Evolutionary conservation across 2,329 filamentous ascomycete species (phyloP).

Genomic region (Fusarium floridanum): DNA sequence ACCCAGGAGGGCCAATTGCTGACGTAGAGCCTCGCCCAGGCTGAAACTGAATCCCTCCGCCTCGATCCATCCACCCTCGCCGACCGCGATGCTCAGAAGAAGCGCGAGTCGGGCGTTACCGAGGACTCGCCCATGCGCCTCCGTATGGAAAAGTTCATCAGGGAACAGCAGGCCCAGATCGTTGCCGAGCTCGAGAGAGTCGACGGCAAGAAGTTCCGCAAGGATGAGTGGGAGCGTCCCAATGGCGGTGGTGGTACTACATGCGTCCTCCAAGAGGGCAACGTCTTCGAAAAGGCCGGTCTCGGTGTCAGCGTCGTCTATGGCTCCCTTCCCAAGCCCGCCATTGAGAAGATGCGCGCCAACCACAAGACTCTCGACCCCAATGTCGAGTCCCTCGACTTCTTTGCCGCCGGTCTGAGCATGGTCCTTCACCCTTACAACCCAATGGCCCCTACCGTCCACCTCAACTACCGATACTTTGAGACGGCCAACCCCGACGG

Average conservation of each 20-base stretch:
- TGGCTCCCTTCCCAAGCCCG: constrained; percentile 86
- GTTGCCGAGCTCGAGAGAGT: constrained; percentile 85
- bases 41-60: constrained; percentile 56
- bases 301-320: constrained; percentile 97
- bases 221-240: constrained; percentile 88
- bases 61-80: constrained; percentile 80
- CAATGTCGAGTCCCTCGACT: constrained; percentile 85
- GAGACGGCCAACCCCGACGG: constrained; percentile 91
- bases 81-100: constrained; percentile 84
- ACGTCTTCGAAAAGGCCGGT: constrained; percentile 97
- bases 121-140: constrained; percentile 93
- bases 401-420: constrained; percentile 94
- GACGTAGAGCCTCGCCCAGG: constrained; percentile 49
- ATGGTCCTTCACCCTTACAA: constrained; percentile 94
- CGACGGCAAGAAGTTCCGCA: constrained; percentile 84
- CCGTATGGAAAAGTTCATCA: constrained; percentile 97
- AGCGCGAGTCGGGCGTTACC: constrained; percentile 76
- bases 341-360: constrained; percentile 91
- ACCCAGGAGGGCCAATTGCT: constrained; percentile 25
- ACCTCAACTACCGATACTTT: constrained; percentile 98
- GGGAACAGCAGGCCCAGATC: constrained; percentile 90
- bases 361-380: constrained; percentile 92
- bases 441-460: constrained; percentile 96
- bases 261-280: constrained; percentile 94
- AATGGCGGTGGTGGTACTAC: constrained; percentile 94